Evolutionary conservation across 140 eudicot species (phyloP).

Genomic region (Ambrosia hybrid): DNA sequence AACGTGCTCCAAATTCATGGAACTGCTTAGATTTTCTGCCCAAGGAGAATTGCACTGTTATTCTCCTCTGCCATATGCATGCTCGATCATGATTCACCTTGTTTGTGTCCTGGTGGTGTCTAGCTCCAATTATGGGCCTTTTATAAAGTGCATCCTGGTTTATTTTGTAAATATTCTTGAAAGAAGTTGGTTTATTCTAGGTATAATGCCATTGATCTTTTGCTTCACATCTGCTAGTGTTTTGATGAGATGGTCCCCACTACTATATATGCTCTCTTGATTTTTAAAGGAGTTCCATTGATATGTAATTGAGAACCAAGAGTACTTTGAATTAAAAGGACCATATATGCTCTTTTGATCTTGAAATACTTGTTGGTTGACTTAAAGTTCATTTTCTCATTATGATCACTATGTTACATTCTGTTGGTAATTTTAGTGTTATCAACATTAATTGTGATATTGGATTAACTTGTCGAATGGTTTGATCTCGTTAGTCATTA

Average conservation of each 20-base stretch:
- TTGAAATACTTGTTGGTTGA: background rate
- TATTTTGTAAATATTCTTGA: slow-evolving; percentile 30
- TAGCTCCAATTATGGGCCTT: slow-evolving; percentile 1
- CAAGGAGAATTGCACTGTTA: slow-evolving; percentile 42
- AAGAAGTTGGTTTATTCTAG: slow-evolving; percentile 30
- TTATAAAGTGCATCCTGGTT: slow-evolving; percentile 29
- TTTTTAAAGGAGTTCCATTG: slow-evolving; percentile 6
- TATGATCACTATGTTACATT: no score
- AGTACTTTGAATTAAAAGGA: background rate
- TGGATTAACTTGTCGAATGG: no score
- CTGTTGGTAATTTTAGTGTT: no score
- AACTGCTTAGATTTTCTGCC: slow-evolving; percentile 32
- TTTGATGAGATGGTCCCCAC: slow-evolving; percentile 30
- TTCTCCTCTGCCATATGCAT: slow-evolving; percentile 29
- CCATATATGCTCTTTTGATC: no score
- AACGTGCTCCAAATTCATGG: slow-evolving; percentile 9
- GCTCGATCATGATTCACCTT: background rate
- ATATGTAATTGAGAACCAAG: slow-evolving; percentile 3
- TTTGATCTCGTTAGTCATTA: no score
- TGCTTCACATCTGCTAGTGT: slow-evolving; percentile 20
- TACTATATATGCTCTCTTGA: slow-evolving; percentile 26
- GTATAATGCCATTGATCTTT: slow-evolving; percentile 35
- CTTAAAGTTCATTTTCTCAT: slow-evolving; percentile 1
- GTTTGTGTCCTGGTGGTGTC: slow-evolving; percentile 4
- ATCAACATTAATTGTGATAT: no score